A percentile compares a stretch with the other conserved stretches of the same genome.
Conservation (phyloP, 2,329 filamentous ascomycete species). For the Fusarium pseudonygamai region DNA sequence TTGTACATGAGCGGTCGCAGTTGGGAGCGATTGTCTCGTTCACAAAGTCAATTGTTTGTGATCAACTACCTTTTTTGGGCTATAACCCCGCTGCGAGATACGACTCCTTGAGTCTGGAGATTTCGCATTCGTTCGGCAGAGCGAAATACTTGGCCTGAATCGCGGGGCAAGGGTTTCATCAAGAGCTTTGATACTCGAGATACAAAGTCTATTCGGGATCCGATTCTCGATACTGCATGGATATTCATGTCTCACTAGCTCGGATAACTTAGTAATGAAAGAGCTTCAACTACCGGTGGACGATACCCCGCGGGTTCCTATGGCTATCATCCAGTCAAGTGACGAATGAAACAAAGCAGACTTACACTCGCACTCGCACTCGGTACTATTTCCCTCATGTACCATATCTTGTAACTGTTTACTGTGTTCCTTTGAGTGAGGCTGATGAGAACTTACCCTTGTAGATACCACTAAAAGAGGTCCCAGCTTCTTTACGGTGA, state of each 20-base stretch:
- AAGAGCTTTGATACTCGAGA: not conserved
- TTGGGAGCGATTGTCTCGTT: not conserved
- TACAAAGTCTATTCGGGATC: not conserved
- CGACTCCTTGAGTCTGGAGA: not conserved
- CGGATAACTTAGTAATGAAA: not conserved
- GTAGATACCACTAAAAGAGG: not conserved
- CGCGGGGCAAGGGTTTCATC: slow-evolving; percentile 16
- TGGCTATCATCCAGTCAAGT: not conserved
- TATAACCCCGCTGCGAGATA: slow-evolving; percentile 6
- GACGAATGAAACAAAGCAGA: not conserved
- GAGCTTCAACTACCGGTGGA: not conserved
- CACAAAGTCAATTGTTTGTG: not conserved
- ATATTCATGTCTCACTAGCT: not conserved
- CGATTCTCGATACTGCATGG: not conserved
- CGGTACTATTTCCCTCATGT: not conserved
- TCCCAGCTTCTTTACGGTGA: slow-evolving; percentile 11
- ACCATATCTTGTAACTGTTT: not conserved
- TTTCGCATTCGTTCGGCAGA: not conserved
- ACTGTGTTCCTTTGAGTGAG: not conserved
- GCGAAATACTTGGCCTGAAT: not conserved
- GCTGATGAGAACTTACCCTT: not conserved
- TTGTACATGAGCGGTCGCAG: slow-evolving; percentile 30
- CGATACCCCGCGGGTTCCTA: not conserved
- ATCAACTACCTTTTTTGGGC: slow-evolving; percentile 9
- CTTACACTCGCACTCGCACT: slow-evolving; percentile 4